These are phyloP conservation scores for Phaseolus coccineus DNA, from an alignment of 331 rosid species.

Conservation along the genomic window DNA sequence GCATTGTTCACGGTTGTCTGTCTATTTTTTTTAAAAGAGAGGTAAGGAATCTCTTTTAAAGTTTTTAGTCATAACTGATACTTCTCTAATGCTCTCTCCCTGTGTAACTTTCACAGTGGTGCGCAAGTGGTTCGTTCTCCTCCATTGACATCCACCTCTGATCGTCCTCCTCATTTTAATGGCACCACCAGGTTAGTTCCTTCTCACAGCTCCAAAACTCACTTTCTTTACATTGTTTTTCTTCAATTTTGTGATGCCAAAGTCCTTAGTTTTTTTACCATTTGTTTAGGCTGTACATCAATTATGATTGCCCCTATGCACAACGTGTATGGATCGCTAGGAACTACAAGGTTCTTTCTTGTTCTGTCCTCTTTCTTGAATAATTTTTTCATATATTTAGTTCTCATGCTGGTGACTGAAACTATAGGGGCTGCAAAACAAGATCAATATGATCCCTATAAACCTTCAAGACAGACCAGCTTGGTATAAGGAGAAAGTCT, in stretches of 20 bases:
- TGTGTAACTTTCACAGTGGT: conserved; percentile 17
- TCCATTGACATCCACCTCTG: conserved; percentile 60
- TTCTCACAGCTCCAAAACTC: neutral
- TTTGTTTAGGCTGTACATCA: conserved; percentile 53
- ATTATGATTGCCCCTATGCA: conserved; percentile 60
- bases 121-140: conserved; percentile 54
- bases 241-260: neutral
- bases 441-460: conserved; percentile 55
- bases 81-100: conserved; percentile 10
- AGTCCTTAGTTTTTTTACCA: neutral
- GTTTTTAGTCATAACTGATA: too few relatives aligned
- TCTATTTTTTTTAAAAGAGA: too few relatives aligned
- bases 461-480: conserved; percentile 57
- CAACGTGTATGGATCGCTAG: conserved; percentile 75
- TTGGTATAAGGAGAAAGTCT: conserved; percentile 70
- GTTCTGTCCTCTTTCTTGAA: neutral
- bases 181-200: conserved; percentile 78
- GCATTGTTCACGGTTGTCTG: too few relatives aligned
- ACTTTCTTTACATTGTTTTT: neutral
- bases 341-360: conserved; percentile 60
- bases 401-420: neutral
- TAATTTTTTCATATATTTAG: neutral
- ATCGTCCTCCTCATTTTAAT: conserved; percentile 78
- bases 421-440: conserved; percentile 54
- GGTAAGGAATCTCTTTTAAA: too few relatives aligned